A percentile compares a stretch with the other conserved stretches of the same genome.
phyloP scores from a whole-genome alignment of 1,284 basidiomycete genomes.

The Xerocomus minutiporus region DNA sequence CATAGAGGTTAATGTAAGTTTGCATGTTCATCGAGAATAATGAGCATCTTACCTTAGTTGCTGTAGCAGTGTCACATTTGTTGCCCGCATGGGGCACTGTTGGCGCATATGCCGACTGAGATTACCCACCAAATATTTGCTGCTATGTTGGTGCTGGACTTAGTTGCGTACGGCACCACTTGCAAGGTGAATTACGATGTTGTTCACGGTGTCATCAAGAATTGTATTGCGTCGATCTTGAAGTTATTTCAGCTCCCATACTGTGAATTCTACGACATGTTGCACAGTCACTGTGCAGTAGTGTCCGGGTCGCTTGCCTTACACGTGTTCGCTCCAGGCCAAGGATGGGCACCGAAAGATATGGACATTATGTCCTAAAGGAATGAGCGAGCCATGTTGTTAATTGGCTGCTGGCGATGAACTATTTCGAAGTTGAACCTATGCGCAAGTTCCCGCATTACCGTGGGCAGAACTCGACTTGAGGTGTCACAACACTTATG shows the following conservation, averaged over 20 bases:
- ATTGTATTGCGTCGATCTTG: not conserved
- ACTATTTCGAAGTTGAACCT: not conserved
- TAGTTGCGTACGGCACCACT: not conserved
- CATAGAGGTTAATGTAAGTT: too few relatives aligned
- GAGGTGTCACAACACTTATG: not conserved
- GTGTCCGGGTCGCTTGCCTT: not conserved
- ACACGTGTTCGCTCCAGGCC: not conserved
- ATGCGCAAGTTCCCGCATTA: too few relatives aligned
- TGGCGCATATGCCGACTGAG: not conserved
- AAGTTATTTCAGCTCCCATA: not conserved
- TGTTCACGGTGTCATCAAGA: not conserved
- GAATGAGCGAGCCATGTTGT: not conserved
- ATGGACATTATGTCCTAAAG: not conserved
- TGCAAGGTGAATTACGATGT: not conserved
- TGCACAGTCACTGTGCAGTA: not conserved
- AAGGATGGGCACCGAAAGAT: not conserved
- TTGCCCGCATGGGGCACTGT: not conserved
- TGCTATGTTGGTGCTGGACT: not conserved
- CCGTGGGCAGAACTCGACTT: not conserved
- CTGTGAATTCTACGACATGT: not conserved
- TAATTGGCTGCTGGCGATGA: not conserved
- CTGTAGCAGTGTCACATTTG: not conserved
- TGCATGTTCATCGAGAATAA: too few relatives aligned
- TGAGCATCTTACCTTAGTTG: too few relatives aligned
- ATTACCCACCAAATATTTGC: not conserved